Conservation (phyloP, 768 basidiomycete species). For the Tubosaeta brunneosetosa region DNA sequence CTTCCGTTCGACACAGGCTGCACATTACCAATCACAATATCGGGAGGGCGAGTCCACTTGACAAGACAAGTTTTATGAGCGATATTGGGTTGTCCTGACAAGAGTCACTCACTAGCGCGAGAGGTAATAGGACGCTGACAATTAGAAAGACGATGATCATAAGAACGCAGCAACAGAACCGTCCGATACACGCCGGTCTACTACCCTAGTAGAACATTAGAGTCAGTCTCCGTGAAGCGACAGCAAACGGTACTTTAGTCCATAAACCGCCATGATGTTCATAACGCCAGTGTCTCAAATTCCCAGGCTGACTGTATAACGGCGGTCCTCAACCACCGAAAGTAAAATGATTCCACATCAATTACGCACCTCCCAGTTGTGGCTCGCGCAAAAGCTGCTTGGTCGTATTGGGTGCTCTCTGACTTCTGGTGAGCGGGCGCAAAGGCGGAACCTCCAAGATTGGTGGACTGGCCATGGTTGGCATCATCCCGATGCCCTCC, state of each 20-base stretch:
- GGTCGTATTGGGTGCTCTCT: constrained; percentile 38
- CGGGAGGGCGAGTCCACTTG: constrained; percentile 77
- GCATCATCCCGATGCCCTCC: constrained; percentile 38
- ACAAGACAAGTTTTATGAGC: constrained; percentile 3
- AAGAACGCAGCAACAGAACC: constrained; percentile 75
- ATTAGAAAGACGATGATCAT: constrained; percentile 62
- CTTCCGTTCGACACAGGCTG: constrained; percentile 36
- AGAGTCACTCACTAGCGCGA: constrained; percentile 54
- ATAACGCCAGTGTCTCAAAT: constrained; percentile 48
- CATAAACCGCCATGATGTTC: constrained; percentile 62
- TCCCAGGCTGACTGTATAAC: constrained; percentile 19
- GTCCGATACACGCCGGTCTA: constrained; percentile 53
- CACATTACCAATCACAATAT: constrained; percentile 53
- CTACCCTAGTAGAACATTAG: constrained; percentile 43
- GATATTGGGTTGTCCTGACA: not conserved
- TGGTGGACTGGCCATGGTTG: constrained; percentile 14
- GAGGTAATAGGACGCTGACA: constrained; percentile 57
- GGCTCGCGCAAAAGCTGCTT: constrained; percentile 38
- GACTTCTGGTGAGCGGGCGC: constrained; percentile 22
- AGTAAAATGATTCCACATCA: not conserved
- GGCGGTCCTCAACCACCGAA: constrained; percentile 3
- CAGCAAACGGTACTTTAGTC: constrained; percentile 47
- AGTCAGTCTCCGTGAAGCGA: not conserved
- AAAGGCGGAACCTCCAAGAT: constrained; percentile 10
- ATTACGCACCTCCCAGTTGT: constrained; percentile 28